A percentile compares a stretch with the other conserved stretches of the same genome.
These are phyloP conservation scores for Larix kaempferi DNA, from an alignment of 75 land plant genomes.

Conservation along the genomic window DNA sequence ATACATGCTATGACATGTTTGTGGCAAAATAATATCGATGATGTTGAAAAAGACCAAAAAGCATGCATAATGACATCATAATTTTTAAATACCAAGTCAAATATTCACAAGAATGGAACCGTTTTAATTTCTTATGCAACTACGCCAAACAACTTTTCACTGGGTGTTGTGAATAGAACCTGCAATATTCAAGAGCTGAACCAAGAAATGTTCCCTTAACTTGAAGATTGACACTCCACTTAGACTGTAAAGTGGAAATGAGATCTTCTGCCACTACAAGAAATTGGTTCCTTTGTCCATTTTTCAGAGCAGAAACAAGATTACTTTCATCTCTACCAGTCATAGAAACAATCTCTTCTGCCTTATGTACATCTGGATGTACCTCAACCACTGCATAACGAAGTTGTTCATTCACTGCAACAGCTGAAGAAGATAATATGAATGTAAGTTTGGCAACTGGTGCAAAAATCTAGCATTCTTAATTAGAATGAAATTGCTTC, in stretches of 20 bases:
- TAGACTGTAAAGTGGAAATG: conserved; percentile 57
- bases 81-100: too few species aligned
- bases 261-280: conserved; percentile 87
- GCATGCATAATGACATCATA: too few species aligned
- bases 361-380: conserved; percentile 1
- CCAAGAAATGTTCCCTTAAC: conserved; percentile 64
- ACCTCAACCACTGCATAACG: conserved; percentile 82
- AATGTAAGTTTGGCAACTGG: not conserved
- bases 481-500: too few species aligned
- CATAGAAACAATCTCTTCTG: conserved; percentile 23
- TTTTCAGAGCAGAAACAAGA: conserved; percentile 47
- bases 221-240: conserved; percentile 71
- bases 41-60: too few species aligned
- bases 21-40: too few species aligned
- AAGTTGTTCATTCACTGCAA: conserved; percentile 91
- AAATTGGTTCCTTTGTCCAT: conserved; percentile 30
- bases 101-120: not conserved
- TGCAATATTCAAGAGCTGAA: conserved; percentile 81
- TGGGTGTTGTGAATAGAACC: conserved; percentile 26
- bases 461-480: too few species aligned
- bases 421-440: conserved; percentile 52
- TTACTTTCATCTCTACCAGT: conserved; percentile 30
- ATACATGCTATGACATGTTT: too few species aligned
- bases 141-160: not conserved
- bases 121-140: not conserved